Percentiles rank a stretch among this genome's conserved stretches.
phyloP scores from a whole-genome alignment of 2,329 filamentous ascomycete species.

The Blumeria graminis region DNA sequence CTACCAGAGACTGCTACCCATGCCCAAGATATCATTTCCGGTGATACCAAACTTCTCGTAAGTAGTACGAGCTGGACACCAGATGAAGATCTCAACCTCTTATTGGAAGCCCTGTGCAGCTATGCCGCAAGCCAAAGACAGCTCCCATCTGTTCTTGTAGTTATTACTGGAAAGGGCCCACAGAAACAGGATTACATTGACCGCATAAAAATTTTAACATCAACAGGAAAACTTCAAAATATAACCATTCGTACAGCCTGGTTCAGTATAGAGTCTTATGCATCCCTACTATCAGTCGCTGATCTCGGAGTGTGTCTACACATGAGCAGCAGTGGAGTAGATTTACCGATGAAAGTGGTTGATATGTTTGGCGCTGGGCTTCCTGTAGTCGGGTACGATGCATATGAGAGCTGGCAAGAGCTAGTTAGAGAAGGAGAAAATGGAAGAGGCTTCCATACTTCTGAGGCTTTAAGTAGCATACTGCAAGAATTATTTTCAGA shows the following conservation, averaged over 20 bases:
- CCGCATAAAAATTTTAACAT: constrained; percentile 35
- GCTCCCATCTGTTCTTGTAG: constrained; percentile 43
- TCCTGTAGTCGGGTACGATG: constrained; percentile 67
- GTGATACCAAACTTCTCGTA: constrained; percentile 46
- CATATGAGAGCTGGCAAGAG: constrained; percentile 74
- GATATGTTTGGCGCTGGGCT: constrained; percentile 95
- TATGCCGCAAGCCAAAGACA: constrained; percentile 34
- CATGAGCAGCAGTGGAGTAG: constrained; percentile 80
- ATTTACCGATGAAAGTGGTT: constrained; percentile 96
- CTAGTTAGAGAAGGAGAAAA: constrained; percentile 74
- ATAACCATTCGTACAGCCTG: constrained; percentile 62
- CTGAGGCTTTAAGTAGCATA: constrained; percentile 36
- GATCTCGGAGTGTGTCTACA: constrained; percentile 83
- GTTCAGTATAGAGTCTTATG: constrained; percentile 67
- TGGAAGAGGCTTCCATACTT: constrained; percentile 59
- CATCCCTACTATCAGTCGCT: constrained; percentile 55
- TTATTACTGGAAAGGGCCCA: constrained; percentile 89
- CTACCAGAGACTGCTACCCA: constrained; percentile 39
- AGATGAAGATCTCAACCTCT: constrained; percentile 79
- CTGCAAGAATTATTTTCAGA: constrained; percentile 39
- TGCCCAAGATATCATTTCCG: constrained; percentile 31
- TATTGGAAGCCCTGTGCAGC: constrained; percentile 56
- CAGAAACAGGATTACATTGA: constrained; percentile 53
- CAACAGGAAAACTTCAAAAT: constrained; percentile 37
- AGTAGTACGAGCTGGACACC: constrained; percentile 95